A percentile compares a stretch with the other conserved stretches of the same genome.
phyloP scores from a whole-genome alignment of 1,284 basidiomycete genomes.

The Apiotrichum sp. region DNA sequence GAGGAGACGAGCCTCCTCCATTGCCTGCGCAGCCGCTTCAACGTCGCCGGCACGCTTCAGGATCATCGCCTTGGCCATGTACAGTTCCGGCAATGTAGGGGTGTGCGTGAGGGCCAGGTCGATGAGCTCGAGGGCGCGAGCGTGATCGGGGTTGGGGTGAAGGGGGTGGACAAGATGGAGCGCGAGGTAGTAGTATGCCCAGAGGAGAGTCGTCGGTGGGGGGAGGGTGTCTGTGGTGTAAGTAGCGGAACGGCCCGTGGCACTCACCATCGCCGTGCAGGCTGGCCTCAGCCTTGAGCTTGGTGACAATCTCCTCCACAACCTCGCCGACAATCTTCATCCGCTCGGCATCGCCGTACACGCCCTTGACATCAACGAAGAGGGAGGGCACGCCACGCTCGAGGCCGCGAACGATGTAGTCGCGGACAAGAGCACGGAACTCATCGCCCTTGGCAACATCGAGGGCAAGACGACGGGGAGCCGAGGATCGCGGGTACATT shows the following conservation, averaged over 20 bases:
- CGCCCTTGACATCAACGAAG: conserved; percentile 84
- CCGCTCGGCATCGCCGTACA: conserved; percentile 65
- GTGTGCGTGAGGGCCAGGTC: conserved; percentile 70
- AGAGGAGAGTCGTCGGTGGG: conserved; percentile 82
- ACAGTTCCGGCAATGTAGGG: conserved; percentile 87
- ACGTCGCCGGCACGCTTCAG: conserved; percentile 83
- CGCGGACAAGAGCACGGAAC: conserved; percentile 62
- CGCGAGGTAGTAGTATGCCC: conserved; percentile 91
- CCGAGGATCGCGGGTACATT: conserved; percentile 62
- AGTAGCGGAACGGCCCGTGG: neutral
- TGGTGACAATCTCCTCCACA: conserved; percentile 53
- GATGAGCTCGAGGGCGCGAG: conserved; percentile 62
- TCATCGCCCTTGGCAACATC: conserved; percentile 58
- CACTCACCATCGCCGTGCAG: conserved; percentile 40
- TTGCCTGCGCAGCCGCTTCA: conserved; percentile 63
- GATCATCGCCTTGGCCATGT: conserved; percentile 74
- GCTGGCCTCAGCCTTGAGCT: conserved; percentile 41
- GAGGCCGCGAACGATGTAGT: conserved; percentile 68
- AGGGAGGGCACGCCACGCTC: conserved; percentile 87
- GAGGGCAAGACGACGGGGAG: conserved; percentile 67
- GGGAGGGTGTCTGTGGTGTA: conserved; percentile 40
- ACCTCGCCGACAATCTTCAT: conserved; percentile 65
- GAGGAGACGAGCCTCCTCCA: conserved; percentile 76
- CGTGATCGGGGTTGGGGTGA: conserved; percentile 48
- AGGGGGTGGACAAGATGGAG: conserved; percentile 72